phyloP scores from a whole-genome alignment of 1,284 basidiomycete genomes.

The Boletellus dicymbophilus region DNA sequence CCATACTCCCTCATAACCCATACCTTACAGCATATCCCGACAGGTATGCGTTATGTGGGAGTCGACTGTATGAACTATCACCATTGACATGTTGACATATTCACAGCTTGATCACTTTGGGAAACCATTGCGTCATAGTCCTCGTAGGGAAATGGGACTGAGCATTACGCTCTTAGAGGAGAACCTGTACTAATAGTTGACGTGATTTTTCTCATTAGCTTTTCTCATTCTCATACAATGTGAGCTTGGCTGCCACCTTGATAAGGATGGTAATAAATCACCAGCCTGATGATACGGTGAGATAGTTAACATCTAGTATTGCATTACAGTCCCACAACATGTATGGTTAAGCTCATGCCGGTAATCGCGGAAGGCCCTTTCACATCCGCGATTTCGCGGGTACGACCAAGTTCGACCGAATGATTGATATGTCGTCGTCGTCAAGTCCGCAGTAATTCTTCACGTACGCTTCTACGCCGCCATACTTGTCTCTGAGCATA shows the following conservation, averaged over 20 bases:
- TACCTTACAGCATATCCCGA: neutral
- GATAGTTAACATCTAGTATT: too few relatives aligned
- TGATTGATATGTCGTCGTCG: slow-evolving; percentile 58
- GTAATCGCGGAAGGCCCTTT: neutral
- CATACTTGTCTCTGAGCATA: slow-evolving; percentile 60
- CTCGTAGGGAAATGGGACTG: too few relatives aligned
- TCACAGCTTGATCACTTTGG: neutral
- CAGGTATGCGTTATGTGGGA: neutral
- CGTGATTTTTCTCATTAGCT: too few relatives aligned
- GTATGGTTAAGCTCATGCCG: neutral
- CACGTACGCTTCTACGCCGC: slow-evolving; percentile 67
- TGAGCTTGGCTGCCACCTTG: too few relatives aligned
- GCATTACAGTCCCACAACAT: neutral
- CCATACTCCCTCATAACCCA: neutral
- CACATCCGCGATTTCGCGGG: slow-evolving; percentile 35
- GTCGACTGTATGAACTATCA: too few relatives aligned
- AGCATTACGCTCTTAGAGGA: too few relatives aligned
- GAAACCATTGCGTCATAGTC: neutral
- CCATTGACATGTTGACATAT: too few relatives aligned
- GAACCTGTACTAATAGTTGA: too few relatives aligned
- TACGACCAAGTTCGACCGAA: slow-evolving; percentile 61
- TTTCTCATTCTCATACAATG: neutral
- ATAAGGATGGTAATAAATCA: too few relatives aligned
- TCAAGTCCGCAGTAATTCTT: slow-evolving; percentile 53
- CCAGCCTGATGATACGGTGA: too few relatives aligned